These are phyloP conservation scores for Colletotrichum sansevieriae DNA, from an alignment of 2,329 filamentous ascomycete species.

Conservation along the genomic window DNA sequence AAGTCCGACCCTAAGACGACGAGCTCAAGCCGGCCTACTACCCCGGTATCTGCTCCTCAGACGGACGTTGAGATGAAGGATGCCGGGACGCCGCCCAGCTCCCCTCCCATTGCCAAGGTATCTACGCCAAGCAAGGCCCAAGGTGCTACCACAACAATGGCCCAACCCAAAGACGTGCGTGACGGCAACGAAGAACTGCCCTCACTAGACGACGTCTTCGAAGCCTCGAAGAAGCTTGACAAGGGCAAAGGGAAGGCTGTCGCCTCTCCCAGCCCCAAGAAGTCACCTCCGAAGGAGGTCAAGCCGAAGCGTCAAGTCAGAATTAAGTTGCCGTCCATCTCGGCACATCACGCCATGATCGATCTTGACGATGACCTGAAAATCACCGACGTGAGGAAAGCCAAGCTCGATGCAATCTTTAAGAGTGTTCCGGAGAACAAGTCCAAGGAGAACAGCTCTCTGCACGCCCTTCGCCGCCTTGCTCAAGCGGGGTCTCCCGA, in stretches of 20 bases:
- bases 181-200: slow-evolving; percentile 54
- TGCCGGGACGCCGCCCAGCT: slow-evolving; percentile 79
- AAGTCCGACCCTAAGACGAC: slow-evolving; percentile 52
- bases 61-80: slow-evolving; percentile 66
- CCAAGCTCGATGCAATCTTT: slow-evolving; percentile 74
- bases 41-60: slow-evolving; percentile 58
- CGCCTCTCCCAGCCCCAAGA: slow-evolving; percentile 13
- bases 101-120: slow-evolving; percentile 62
- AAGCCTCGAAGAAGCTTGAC: slow-evolving; percentile 53
- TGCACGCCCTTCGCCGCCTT: slow-evolving; percentile 78
- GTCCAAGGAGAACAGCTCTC: slow-evolving; percentile 71
- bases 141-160: slow-evolving; percentile 29
- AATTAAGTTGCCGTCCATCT: slow-evolving; percentile 60
- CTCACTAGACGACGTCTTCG: slow-evolving; percentile 52
- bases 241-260: slow-evolving; percentile 66
- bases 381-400: slow-evolving; percentile 65
- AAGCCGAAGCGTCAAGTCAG: slow-evolving; percentile 63
- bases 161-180: slow-evolving; percentile 2
- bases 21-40: slow-evolving; percentile 69
- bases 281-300: slow-evolving; percentile 44
- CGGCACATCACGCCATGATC: slow-evolving; percentile 54
- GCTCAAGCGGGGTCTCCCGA: slow-evolving; percentile 78
- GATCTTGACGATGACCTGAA: slow-evolving; percentile 74
- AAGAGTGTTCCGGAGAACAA: slow-evolving; percentile 75
- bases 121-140: slow-evolving; percentile 35